Evolutionary conservation across 1,139 yeast genomes (phyloP).

Genomic region (Magnusiomyces suaveolens): DNA sequence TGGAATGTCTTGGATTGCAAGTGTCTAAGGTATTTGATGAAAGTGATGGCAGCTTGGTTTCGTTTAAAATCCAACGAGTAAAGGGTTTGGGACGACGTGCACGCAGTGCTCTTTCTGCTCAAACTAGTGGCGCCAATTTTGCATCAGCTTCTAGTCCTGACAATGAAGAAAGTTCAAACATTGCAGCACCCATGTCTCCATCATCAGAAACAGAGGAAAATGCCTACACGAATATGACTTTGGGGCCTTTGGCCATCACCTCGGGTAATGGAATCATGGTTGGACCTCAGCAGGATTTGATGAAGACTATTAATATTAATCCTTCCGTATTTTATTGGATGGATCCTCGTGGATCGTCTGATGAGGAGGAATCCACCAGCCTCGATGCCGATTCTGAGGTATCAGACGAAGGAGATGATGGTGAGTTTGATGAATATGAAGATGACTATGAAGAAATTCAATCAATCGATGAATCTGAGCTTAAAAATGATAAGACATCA

Average conservation of each 20-base stretch:
- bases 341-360: constrained; percentile 14
- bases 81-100: constrained; percentile 25
- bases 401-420: constrained; percentile 1
- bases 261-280: constrained; percentile 2
- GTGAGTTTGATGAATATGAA: not conserved
- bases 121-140: constrained; percentile 10
- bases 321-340: constrained; percentile 28
- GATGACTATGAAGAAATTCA: not conserved
- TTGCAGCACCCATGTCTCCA: not conserved
- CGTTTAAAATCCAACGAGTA: constrained; percentile 29
- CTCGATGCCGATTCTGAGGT: constrained; percentile 10
- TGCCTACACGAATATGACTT: not conserved
- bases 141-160: constrained; percentile 15
- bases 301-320: constrained; percentile 13
- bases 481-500: not conserved
- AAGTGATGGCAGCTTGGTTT: constrained; percentile 22
- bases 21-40: constrained; percentile 28
- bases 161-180: not conserved
- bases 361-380: constrained; percentile 10
- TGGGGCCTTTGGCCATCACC: not conserved
- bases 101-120: constrained; percentile 11
- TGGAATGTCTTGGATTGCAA: constrained; percentile 71
- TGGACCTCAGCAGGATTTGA: constrained; percentile 10
- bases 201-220: not conserved
- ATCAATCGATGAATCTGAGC: not conserved